phyloP scores from a whole-genome alignment of 2,329 filamentous ascomycete species.

The Alternaria alternata region DNA sequence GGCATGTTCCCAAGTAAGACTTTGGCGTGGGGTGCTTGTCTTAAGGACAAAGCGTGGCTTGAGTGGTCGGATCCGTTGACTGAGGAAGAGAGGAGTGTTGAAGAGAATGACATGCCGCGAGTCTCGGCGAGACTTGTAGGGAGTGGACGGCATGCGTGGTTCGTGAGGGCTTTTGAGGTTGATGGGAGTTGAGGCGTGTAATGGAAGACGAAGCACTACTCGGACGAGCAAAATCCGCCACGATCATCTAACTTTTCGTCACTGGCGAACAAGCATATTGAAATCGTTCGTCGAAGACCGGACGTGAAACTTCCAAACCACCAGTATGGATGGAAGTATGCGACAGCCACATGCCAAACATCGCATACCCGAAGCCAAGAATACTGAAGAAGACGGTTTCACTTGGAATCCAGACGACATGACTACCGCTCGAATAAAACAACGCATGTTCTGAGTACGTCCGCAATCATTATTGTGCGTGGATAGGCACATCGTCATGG shows the following conservation, averaged over 20 bases:
- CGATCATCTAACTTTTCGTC: background rate
- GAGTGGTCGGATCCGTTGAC: conserved; percentile 16
- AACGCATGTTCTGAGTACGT: background rate
- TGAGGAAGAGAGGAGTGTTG: conserved; percentile 23
- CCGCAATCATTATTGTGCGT: too few relatives aligned
- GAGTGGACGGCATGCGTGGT: conserved; percentile 27
- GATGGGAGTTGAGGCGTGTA: background rate
- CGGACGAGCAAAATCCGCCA: too few relatives aligned
- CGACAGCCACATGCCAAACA: background rate
- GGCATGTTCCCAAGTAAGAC: conserved; percentile 25
- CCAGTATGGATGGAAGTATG: background rate
- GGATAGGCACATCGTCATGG: background rate
- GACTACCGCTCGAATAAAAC: background rate
- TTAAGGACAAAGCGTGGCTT: conserved; percentile 34
- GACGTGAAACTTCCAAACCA: too few relatives aligned
- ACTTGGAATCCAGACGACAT: background rate
- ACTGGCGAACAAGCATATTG: background rate
- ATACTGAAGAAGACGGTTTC: too few relatives aligned
- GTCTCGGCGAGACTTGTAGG: conserved; percentile 25
- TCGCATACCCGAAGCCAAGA: background rate
- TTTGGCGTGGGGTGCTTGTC: conserved; percentile 35
- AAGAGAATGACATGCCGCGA: conserved; percentile 20
- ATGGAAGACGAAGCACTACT: background rate
- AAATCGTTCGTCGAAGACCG: background rate
- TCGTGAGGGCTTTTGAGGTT: conserved; percentile 14